These are phyloP conservation scores for Cyclanthera cordifolia DNA, from an alignment of 306 rosid genomes.

Conservation along the genomic window DNA sequence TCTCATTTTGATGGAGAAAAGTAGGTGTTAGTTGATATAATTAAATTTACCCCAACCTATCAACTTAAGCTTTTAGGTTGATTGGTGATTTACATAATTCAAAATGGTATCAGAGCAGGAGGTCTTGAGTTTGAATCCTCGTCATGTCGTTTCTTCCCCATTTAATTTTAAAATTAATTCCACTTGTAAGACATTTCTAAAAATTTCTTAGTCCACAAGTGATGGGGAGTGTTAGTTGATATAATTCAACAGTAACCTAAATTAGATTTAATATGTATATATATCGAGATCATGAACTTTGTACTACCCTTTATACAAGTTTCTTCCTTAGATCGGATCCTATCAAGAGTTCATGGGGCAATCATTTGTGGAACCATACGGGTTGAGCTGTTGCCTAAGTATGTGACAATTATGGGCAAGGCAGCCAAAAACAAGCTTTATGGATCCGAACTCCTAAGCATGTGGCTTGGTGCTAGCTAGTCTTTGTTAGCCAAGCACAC, in stretches of 20 bases:
- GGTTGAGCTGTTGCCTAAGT: neutral
- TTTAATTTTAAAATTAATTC: no score
- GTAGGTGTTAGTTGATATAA: no score
- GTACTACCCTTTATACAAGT: neutral
- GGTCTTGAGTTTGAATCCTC: no score
- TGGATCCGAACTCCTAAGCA: neutral
- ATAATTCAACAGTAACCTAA: no score
- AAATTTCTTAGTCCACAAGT: no score
- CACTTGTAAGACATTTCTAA: no score
- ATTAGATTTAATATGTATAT: neutral
- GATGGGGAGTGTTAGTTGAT: no score
- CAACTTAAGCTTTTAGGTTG: no score
- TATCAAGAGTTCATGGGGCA: neutral
- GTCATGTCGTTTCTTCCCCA: no score
- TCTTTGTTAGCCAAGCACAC: neutral
- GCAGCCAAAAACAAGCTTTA: neutral
- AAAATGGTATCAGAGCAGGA: no score
- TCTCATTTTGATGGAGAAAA: neutral
- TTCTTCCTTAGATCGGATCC: neutral
- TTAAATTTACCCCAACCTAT: no score
- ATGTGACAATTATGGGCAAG: neutral
- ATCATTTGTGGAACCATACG: neutral
- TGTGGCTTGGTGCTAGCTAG: neutral
- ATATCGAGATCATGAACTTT: neutral
- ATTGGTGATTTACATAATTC: no score